Evolutionary conservation across 768 basidiomycete species (phyloP), one percentile per base, ranked within the genome.

Genomic region (Kwoniella europaea): DNA sequence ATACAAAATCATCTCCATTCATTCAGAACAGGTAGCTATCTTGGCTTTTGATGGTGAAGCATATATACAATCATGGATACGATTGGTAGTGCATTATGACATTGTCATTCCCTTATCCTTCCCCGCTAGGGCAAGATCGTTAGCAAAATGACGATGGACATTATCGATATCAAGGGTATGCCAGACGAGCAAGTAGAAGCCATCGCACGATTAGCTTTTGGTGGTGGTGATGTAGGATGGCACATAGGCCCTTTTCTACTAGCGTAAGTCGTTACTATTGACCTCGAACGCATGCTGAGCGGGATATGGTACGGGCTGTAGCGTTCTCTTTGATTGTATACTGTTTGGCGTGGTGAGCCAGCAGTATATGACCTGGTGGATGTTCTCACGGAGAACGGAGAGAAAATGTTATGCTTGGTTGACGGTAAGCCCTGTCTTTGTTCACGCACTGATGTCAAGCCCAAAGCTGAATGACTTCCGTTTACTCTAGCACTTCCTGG

Each of bases 321-420:
- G 64, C 4, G 54, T 65, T 10, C 4, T 53, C 5, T 29, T 67
- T 22, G 65, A 67, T 20, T 10, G 50, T n/a, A 22, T 67, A 4
- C 16, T 46, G 13, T 52, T 59, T 15, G 65, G 65, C 3, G 43
- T 67, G 3, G 22, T 67, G 4, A 44, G 42, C 24, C 65, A 67
- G 57, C 65, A 67, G 57, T 67, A 67, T 41, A 46, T 67, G 56
- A 35, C 56, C 10, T 67, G 65, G 65, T 67, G 57, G 57, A 54
- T 24, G 41, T 67, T 9, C 24, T 67, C 65, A 0, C 0, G 44
- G 16, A 4, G 13, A 4, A 50, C 56, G 4, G 65, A 67, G 22
- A 46, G 57, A 22, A 10, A 9, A 27, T 20, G 4, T 18, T 44
- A 50, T 10, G 42, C 18, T 2, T 67, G 35, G 9, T 16, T 67